These are phyloP conservation scores for Kentomonas sorsogonicus DNA, from an alignment of 208 protist species.

Conservation along the genomic window DNA sequence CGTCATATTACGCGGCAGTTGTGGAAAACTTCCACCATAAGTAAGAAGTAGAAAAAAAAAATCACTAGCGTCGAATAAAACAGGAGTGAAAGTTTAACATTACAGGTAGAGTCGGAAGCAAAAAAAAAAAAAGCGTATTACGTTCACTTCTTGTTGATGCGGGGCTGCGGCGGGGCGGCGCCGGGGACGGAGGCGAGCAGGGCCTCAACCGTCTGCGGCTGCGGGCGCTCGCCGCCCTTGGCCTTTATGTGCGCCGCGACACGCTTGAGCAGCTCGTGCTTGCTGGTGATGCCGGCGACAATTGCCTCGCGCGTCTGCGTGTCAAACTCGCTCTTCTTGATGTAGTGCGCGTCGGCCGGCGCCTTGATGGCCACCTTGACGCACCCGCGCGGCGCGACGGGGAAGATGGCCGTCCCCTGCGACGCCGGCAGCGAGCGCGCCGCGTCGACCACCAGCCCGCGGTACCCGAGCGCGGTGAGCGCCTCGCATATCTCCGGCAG, in stretches of 20 bases:
- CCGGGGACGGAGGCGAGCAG: conserved; percentile 30
- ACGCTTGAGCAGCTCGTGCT: conserved; percentile 69
- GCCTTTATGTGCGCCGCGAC: conserved; percentile 69
- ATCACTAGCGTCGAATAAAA: neutral
- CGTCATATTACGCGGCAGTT: too few species aligned
- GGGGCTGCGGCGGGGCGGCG: conserved; percentile 29
- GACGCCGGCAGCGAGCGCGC: conserved; percentile 47
- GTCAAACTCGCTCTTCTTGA: conserved; percentile 87
- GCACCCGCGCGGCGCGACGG: conserved; percentile 66
- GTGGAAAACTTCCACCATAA: too few species aligned
- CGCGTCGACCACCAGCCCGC: conserved; percentile 41
- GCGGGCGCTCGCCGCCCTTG: conserved; percentile 27
- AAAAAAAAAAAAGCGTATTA: conserved; percentile 2
- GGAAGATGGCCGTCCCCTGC: conserved; percentile 51
- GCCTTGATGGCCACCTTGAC: conserved; percentile 74
- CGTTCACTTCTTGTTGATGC: conserved; percentile 11
- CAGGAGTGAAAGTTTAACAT: neutral
- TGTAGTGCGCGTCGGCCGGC: conserved; percentile 68
- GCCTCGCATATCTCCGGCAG: conserved; percentile 61
- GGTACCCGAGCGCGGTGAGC: conserved; percentile 55
- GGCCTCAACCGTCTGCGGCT: conserved; percentile 28
- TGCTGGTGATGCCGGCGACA: conserved; percentile 53
- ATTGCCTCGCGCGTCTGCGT: conserved; percentile 55
- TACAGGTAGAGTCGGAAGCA: neutral
- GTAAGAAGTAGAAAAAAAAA: conserved; percentile 7